Base-by-base conservation (phyloP, 768 basidiomycete genomes). In the Russula lepida region DNA sequence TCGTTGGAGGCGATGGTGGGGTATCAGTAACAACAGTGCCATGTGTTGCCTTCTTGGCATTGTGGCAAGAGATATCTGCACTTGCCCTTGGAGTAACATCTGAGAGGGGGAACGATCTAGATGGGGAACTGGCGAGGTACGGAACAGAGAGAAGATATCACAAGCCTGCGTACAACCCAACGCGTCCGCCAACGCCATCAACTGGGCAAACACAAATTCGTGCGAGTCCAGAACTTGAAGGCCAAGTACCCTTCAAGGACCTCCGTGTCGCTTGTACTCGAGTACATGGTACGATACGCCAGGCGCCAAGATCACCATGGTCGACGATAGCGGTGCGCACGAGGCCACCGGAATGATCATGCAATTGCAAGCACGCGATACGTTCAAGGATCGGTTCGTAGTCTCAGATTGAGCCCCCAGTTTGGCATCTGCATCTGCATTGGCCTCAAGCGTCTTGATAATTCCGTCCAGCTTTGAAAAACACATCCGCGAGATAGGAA, bases 361-460 rank as follows among this genome's bases (percentile, higher is more conserved):
- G 49, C 4, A 25, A 55, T 8, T 15, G 71, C 72, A 82, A 75
- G 59, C 92, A 77, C 54, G 77, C 75, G 78, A 95, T 84, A 32
- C 91, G 79, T 70, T 94, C 93, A 67, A 97, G 93, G 35, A 98
- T 88, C 4, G 86, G 84, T 74, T 98, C 94, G 62, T 80, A 81
- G 69, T 95, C 92, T 95, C 81, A 60, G 75, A 78, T 4, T 80
- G 48, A 67, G 69, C 33, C 68, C 73, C 21, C 73, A 68, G 47
- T 52, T 70, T 54, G 58, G 74, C 66, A 33, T 72, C 68, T 39
- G 74, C 66, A 32, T 72, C 68, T 41, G 73, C 67, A 1, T 65
- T 55, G 0, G 76, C 72, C 59, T 82, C 73, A 2, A 92, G 88
- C 0, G 88, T 92, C 74, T 98, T 91, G 6, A 89, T 73, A 92